These are phyloP conservation scores for Candida neerlandica DNA, from an alignment of 1,139 yeast species.

Conservation along the genomic window DNA sequence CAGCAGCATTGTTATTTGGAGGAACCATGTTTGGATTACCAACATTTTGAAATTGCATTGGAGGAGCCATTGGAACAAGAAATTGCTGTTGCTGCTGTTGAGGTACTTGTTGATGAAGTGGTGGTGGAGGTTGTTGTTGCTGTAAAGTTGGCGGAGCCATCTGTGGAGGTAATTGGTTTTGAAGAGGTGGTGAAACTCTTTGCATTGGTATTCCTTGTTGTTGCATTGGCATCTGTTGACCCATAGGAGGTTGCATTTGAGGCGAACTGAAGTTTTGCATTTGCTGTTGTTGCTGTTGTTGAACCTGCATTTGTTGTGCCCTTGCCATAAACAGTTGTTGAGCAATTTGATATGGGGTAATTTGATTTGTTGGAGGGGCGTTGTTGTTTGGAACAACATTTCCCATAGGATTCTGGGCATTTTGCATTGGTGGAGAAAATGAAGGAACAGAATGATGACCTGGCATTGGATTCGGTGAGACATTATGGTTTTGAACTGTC, in stretches of 20 bases:
- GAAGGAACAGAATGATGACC: not conserved
- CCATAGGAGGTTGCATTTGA: conserved; percentile 1
- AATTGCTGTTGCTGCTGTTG: not conserved
- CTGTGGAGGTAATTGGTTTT: conserved; percentile 11
- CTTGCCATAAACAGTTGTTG: conserved; percentile 11
- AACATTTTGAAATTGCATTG: conserved; percentile 1
- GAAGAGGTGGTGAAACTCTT: conserved; percentile 7
- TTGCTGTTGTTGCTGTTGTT: conserved; percentile 11
- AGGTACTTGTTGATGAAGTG: conserved; percentile 12
- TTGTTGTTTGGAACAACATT: not conserved
- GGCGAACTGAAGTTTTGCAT: conserved; percentile 1
- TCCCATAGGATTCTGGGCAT: not conserved
- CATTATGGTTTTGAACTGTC: not conserved
- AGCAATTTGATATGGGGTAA: conserved; percentile 9
- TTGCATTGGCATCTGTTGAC: conserved; percentile 7
- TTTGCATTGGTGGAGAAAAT: not conserved
- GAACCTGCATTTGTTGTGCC: conserved; percentile 10
- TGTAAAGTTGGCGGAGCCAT: conserved; percentile 4
- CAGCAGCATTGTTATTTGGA: not conserved
- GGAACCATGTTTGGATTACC: conserved; percentile 1
- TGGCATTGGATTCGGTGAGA: not conserved
- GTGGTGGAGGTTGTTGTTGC: conserved; percentile 8
- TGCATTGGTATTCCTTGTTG: conserved; percentile 5
- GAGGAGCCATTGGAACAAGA: conserved; percentile 2
- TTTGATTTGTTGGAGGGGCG: not conserved